Evolutionary conservation across 768 basidiomycete species (phyloP), one percentile per base, ranked within the genome.

Genomic region (Sutorius australiensis): DNA sequence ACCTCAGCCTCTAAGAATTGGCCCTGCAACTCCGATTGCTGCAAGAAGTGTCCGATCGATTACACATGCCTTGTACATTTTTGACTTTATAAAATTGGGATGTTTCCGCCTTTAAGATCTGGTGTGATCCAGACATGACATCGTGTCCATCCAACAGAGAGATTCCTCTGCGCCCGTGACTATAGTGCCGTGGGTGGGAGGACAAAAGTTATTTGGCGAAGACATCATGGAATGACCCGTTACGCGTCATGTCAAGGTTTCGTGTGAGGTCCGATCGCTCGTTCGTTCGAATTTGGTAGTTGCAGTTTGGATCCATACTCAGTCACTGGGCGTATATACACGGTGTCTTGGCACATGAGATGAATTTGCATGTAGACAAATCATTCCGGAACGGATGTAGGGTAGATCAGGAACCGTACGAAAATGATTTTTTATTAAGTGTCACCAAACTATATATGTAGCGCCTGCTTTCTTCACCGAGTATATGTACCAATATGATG

Each of bases 231-330:
- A 24, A 24, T 24, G 24, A 24, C 4, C 24, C 24, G 24, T 24
- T 4, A 24, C 4, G 24, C 24, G 24, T 24, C 24, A 24, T 24
- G 24, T 24, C 24, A 24, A 24, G 24, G 24, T 24, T 24, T 24
- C 24, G 24, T 24, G 24, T 24, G 24, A 24, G 21, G 24, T 24
- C 6, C 33, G 3, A 14, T 6, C 13, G 24, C 21, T 24, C 7
- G 12, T 24, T 24, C 7, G 12, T 13, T 41, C 14, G 13, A 16
- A 12, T 16, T 12, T 34, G 33, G 14, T 33, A 14, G 19, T 40
- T 92, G 90, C 2, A 93, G 75, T 61, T 92, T 1, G 38, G 38
- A 12, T 39, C 38, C 11, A 2, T 19, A 21, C n/a, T n/a, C n/a
- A n/a, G n/a, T n/a, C n/a, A 13, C 2, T 24, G 91, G 81, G 0